Conservation (phyloP, 768 basidiomycete genomes). For the Sporobolomyces phaffii region DNA sequence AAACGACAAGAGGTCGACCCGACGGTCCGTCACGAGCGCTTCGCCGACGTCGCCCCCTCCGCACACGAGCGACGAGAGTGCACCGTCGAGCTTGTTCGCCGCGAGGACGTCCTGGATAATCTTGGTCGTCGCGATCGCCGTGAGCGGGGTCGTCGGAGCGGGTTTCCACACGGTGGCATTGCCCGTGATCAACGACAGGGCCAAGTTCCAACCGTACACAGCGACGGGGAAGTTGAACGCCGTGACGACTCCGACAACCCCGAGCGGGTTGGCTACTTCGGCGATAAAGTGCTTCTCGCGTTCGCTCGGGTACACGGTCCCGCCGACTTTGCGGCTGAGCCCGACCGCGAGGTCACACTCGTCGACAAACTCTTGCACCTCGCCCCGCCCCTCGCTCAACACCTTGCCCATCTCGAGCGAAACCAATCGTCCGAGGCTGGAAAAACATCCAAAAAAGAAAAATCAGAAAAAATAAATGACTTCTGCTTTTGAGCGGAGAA, state of each 20-base stretch:
- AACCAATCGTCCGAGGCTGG: constrained; percentile 65
- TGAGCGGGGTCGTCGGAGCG: constrained; percentile 68
- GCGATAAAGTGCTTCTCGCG: constrained; percentile 33
- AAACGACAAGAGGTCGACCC: constrained; percentile 85
- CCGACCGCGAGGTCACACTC: constrained; percentile 34
- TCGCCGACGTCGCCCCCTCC: constrained; percentile 77
- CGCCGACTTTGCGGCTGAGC: constrained; percentile 31
- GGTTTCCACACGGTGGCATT: constrained; percentile 97
- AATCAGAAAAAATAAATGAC: not conserved
- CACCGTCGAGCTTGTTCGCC: constrained; percentile 73
- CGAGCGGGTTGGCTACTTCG: constrained; percentile 82
- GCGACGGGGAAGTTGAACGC: constrained; percentile 97
- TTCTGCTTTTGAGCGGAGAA: not conserved
- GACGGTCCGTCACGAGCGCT: constrained; percentile 64
- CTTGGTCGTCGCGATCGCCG: constrained; percentile 78
- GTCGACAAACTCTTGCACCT: constrained; percentile 56
- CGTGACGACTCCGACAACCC: constrained; percentile 56
- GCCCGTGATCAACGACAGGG: constrained; percentile 78
- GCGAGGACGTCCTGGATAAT: constrained; percentile 77
- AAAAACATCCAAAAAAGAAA: constrained; percentile 39
- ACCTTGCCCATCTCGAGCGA: constrained; percentile 73
- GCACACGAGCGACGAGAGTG: constrained; percentile 71
- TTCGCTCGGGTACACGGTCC: constrained; percentile 26
- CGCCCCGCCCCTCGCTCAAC: constrained; percentile 78
- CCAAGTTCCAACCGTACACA: constrained; percentile 64